Conservation (phyloP, 257 asterid genomes). For the Ajuga chamaepitys region DNA sequence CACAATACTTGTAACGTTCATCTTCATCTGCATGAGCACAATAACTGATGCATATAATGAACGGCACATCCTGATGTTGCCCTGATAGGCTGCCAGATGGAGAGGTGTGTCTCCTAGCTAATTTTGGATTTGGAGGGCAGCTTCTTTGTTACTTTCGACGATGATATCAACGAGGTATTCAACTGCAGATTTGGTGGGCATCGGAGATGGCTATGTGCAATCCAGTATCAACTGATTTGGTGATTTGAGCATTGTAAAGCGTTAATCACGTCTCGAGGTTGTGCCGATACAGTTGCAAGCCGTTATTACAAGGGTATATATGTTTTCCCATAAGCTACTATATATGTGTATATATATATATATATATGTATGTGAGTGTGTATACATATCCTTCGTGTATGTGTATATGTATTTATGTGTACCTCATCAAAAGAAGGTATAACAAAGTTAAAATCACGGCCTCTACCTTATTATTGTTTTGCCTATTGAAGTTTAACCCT, state of each 20-base stretch:
- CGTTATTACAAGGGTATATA: too few species aligned
- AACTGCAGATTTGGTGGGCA: background rate
- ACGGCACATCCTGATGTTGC: background rate
- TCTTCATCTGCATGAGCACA: fast-evolving
- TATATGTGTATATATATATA: too few species aligned
- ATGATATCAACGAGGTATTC: background rate
- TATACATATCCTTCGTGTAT: too few species aligned
- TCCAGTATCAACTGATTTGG: background rate
- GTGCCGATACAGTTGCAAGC: too few species aligned
- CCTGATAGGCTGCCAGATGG: background rate
- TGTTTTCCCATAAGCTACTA: too few species aligned
- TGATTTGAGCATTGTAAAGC: background rate
- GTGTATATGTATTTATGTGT: too few species aligned
- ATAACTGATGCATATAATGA: background rate
- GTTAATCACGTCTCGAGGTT: too few species aligned
- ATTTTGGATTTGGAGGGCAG: background rate
- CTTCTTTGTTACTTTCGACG: too few species aligned
- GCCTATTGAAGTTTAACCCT: background rate
- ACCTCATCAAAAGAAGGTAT: background rate
- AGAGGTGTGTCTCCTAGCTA: background rate
- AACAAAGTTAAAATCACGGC: background rate
- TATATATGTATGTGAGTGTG: too few species aligned
- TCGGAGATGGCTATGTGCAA: background rate
- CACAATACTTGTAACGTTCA: background rate
- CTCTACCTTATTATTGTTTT: background rate